Percentiles rank a stretch among this genome's conserved stretches.
Conservation (phyloP, 148 eudicot species). For the Rhododendron mucronatum region DNA sequence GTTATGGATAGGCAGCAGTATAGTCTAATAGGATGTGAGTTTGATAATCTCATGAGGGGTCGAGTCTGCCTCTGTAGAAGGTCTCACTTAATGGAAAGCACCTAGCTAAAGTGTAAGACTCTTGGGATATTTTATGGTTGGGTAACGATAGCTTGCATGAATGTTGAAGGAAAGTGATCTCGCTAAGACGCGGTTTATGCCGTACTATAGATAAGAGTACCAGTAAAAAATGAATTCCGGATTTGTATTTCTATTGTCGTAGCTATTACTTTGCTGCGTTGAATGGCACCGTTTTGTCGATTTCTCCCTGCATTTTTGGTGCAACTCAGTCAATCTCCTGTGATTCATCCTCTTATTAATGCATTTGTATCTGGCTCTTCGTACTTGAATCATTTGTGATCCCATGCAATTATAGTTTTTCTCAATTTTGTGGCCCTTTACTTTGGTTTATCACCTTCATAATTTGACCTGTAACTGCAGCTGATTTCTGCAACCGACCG, state of each 20-base stretch:
- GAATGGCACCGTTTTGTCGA: not conserved
- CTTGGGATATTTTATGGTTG: not conserved
- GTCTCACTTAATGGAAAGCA: not conserved
- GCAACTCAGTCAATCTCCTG: not conserved
- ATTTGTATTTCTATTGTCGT: not conserved
- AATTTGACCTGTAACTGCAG: slow-evolving; percentile 36
- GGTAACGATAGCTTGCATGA: not conserved
- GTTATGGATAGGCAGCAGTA: not conserved
- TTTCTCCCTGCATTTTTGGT: not conserved
- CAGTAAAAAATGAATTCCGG: not conserved
- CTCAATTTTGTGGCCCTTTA: not conserved
- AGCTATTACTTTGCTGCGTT: not conserved
- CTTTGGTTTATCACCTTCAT: not conserved
- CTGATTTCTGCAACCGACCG: slow-evolving; percentile 91
- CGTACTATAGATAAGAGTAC: not conserved
- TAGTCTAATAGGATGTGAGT: not conserved
- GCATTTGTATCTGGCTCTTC: not conserved
- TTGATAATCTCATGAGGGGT: not conserved
- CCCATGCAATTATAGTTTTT: not conserved
- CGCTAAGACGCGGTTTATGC: not conserved
- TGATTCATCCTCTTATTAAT: not conserved
- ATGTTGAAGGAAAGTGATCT: not conserved
- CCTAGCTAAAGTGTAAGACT: not conserved
- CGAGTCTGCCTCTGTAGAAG: not conserved
- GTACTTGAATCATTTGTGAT: not conserved